Conservation (phyloP, 2,329 filamentous ascomycete species). For the Penicillium hordei region DNA sequence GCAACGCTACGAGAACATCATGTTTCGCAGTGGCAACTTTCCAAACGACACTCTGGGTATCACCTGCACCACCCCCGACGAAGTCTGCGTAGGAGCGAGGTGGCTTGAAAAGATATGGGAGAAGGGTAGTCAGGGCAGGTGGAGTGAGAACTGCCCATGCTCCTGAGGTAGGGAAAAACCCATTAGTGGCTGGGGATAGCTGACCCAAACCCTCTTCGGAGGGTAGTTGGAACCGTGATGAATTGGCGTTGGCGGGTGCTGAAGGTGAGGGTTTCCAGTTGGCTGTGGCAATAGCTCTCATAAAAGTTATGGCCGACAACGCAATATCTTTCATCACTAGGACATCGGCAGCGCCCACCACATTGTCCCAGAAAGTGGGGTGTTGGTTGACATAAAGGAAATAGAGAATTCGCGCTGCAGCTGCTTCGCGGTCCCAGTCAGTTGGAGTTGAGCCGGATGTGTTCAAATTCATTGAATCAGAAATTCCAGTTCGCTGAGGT, state of each 20-base stretch:
- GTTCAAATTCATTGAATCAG: slow-evolving; percentile 35
- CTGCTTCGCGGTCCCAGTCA: slow-evolving; percentile 48
- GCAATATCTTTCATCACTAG: slow-evolving; percentile 59
- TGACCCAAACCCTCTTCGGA: slow-evolving; percentile 42
- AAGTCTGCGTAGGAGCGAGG: slow-evolving; percentile 58
- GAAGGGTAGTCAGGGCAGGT: slow-evolving; percentile 49
- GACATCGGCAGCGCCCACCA: slow-evolving; percentile 56
- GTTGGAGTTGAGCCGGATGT: slow-evolving; percentile 37
- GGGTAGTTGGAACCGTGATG: slow-evolving; percentile 39
- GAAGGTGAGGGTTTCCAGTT: slow-evolving; percentile 51
- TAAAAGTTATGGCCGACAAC: slow-evolving; percentile 54
- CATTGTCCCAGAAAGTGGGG: slow-evolving; percentile 52
- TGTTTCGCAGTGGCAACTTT: slow-evolving; percentile 59
- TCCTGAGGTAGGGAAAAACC: slow-evolving; percentile 46
- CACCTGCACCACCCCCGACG: slow-evolving; percentile 57
- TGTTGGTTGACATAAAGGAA: slow-evolving; percentile 55
- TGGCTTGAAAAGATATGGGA: slow-evolving; percentile 59
- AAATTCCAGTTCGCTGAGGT: slow-evolving; percentile 35
- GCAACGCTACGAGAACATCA: slow-evolving; percentile 54
- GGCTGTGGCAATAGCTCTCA: slow-evolving; percentile 54
- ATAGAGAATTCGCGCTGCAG: slow-evolving; percentile 56
- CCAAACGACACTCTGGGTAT: slow-evolving; percentile 58
- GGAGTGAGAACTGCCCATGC: slow-evolving; percentile 55
- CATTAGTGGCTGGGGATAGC: slow-evolving; percentile 36
- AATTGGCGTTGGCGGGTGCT: slow-evolving; percentile 25